Conservation (phyloP, 2,329 filamentous ascomycete species). For the Monilinia vaccinii-corymbosi region DNA sequence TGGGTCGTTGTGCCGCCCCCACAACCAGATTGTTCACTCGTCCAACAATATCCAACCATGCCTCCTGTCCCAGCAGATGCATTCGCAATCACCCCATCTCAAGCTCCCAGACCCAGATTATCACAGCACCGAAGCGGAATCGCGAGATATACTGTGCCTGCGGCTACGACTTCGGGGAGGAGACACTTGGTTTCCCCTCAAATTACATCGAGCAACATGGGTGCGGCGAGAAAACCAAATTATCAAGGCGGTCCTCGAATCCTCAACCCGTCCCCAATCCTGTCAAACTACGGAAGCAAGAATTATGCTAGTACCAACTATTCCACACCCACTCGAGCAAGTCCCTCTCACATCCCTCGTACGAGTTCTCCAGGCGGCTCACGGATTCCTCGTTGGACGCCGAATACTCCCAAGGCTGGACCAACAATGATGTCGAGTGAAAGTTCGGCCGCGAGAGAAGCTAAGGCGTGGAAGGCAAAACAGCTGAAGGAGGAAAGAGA, state of each 20-base stretch:
- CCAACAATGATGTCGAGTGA: slow-evolving; percentile 9
- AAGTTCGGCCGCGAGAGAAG: slow-evolving; percentile 47
- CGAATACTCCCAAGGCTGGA: slow-evolving; percentile 9
- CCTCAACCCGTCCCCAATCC: background rate
- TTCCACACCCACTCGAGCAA: slow-evolving; percentile 38
- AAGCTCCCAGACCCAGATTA: background rate
- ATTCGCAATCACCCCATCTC: background rate
- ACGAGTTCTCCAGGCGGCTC: slow-evolving; percentile 47
- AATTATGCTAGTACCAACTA: slow-evolving; percentile 35
- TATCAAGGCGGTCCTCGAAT: background rate
- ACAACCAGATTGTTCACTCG: background rate
- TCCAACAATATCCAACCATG: background rate
- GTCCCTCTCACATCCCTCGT: slow-evolving; percentile 33
- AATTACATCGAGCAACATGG: background rate
- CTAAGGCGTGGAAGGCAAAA: slow-evolving; percentile 63
- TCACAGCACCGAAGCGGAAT: slow-evolving; percentile 12
- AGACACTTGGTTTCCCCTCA: background rate
- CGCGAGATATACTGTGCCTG: slow-evolving; percentile 22
- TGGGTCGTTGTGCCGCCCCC: slow-evolving; percentile 55
- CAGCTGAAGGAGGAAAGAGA: slow-evolving; percentile 66
- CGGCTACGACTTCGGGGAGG: slow-evolving; percentile 8
- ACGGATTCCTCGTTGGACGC: slow-evolving; percentile 33
- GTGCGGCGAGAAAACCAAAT: background rate
- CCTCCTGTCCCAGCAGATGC: slow-evolving; percentile 12
- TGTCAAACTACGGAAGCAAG: slow-evolving; percentile 13